Evolutionary conservation across 768 basidiomycete species (phyloP), one percentile per base, ranked within the genome.

Genomic region (Dendrothele bispora): DNA sequence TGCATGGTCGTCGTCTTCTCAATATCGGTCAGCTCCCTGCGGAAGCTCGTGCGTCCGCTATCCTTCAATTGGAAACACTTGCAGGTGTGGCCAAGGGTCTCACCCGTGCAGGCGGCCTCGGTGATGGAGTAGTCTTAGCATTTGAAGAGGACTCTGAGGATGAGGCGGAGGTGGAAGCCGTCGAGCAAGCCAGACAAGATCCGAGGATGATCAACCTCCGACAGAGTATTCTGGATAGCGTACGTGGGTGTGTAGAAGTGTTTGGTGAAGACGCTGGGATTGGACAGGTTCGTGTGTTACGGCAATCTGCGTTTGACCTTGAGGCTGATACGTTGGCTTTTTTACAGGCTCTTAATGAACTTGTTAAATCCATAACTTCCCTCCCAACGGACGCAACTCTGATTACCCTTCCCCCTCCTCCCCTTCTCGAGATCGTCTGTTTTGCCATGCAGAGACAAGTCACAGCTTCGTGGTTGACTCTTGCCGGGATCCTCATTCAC

Each of bases 21-120:
- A 4, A 18, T 18, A 17, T 20, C 32, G 25, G 29, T 3, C 53
- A 91, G 89, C 70, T 81, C 14, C 86, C 85, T 0, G 87, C 89
- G 27, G 88, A 91, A 51, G 82, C 90, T 1, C 82, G 84, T 5
- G 60, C 68, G 0, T 59, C 83, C 3, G 80, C 82, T 2, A 80
- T 91, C 18, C 75, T 84, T 12, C 85, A 93, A 49, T 75, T 95
- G 1, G 85, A 89, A 55, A 88, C 85, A 0, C 71, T 98, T 12
- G 79, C 91, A 0, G 95, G 92, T 8, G 82, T 94, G 22, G 89
- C 91, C 1, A 88, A 87, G 50, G 95, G 95, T 4, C 75, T 98
- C 5, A 91, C 95, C 0, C 80, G 87, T 12, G 80, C 80, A 1
- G 79, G 73, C 20, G 49, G n/a, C 8, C 32, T 40, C 18, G 39